phyloP scores from a whole-genome alignment of 2,329 filamentous ascomycete species.

The Fusarium ramigenum region DNA sequence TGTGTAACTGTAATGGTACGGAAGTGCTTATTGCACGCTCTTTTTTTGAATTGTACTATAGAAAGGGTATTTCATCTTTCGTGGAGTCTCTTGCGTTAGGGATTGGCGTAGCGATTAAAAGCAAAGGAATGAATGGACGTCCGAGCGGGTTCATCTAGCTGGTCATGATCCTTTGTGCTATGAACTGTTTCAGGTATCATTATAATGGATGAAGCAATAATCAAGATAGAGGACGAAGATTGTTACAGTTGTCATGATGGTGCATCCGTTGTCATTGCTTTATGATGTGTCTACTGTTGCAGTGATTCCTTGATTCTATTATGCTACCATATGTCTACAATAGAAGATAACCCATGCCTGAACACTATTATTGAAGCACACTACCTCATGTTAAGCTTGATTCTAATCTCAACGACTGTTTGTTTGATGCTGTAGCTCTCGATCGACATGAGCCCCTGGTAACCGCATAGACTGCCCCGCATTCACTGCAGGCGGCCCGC shows the following conservation, averaged over 20 bases:
- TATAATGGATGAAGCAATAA: slow-evolving; percentile 3
- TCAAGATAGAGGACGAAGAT: slow-evolving; percentile 4
- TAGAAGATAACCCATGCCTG: not conserved
- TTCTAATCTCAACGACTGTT: not conserved
- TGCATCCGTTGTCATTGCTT: not conserved
- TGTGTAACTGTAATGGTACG: slow-evolving; percentile 11
- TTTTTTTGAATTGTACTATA: slow-evolving; percentile 35
- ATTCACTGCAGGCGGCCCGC: slow-evolving; percentile 22
- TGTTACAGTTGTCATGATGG: not conserved
- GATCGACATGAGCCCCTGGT: slow-evolving; percentile 18
- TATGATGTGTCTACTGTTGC: not conserved
- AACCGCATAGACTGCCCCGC: slow-evolving; percentile 30
- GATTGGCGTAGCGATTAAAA: slow-evolving; percentile 26
- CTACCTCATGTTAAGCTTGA: not conserved
- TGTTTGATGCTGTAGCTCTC: not conserved
- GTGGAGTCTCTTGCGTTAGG: slow-evolving; percentile 19
- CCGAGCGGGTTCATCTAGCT: slow-evolving; percentile 1
- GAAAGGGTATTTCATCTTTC: slow-evolving; percentile 21
- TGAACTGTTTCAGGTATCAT: slow-evolving; percentile 7
- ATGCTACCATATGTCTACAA: too few relatives aligned
- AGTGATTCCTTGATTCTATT: not conserved
- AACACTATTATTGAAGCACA: not conserved
- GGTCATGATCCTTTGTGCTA: not conserved
- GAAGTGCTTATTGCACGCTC: slow-evolving; percentile 7
- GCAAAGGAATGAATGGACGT: slow-evolving; percentile 18